Evolutionary conservation across 108 stramenopile species (phyloP).

Genomic region (Skeletonema costatum): DNA sequence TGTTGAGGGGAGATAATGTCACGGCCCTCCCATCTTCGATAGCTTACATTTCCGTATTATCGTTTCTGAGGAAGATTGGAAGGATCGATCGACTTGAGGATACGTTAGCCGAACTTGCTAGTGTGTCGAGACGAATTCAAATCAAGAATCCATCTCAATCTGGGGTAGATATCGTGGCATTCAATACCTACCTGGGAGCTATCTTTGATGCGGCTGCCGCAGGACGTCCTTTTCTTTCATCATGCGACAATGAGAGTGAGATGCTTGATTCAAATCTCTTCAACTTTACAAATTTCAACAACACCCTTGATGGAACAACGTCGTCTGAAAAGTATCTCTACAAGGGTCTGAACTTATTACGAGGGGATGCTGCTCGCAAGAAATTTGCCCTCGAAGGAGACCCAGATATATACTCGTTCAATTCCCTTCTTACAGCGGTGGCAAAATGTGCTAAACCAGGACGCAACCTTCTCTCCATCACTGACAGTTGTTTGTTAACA

Average conservation of each 20-base stretch:
- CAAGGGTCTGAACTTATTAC: slow-evolving; percentile 44
- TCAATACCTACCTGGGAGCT: slow-evolving; percentile 73
- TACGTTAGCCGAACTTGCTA: slow-evolving; percentile 40
- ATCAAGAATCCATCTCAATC: background rate
- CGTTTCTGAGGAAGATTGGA: slow-evolving; percentile 45
- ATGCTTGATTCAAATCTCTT: background rate
- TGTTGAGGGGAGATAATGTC: slow-evolving; percentile 23
- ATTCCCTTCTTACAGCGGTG: slow-evolving; percentile 59
- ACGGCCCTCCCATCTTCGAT: slow-evolving; percentile 44
- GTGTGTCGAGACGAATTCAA: slow-evolving; percentile 20
- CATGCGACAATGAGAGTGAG: background rate
- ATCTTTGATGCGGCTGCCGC: slow-evolving; percentile 60
- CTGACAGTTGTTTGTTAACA: slow-evolving; percentile 44
- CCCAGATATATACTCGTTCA: slow-evolving; percentile 62
- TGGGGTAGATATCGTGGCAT: slow-evolving; percentile 52
- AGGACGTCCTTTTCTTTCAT: slow-evolving; percentile 16
- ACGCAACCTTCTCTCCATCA: slow-evolving; percentile 10
- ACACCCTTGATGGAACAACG: background rate
- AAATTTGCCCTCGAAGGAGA: slow-evolving; percentile 18
- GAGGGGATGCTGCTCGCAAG: slow-evolving; percentile 20
- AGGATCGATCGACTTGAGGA: slow-evolving; percentile 43
- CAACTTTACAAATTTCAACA: slow-evolving; percentile 23
- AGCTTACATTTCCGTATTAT: slow-evolving; percentile 53
- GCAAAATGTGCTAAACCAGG: slow-evolving; percentile 53
- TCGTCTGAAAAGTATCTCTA: slow-evolving; percentile 40